Percentiles rank a stretch among this genome's conserved stretches.
Conservation (phyloP, 192 early-diverging fungal genomes). For the Linnemannia hyalina region DNA sequence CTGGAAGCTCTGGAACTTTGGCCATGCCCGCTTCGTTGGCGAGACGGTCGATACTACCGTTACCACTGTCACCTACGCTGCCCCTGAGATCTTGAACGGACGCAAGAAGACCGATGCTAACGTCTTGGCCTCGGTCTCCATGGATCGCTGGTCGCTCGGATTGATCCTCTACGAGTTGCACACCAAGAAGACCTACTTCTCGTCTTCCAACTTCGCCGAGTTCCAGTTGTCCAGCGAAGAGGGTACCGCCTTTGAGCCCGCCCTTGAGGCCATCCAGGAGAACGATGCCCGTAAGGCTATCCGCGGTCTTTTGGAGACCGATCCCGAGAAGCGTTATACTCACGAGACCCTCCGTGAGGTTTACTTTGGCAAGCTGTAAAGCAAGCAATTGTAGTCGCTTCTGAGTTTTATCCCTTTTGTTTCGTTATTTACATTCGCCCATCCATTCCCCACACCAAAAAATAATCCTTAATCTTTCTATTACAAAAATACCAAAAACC, state of each 20-base stretch:
- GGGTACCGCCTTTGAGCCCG: conserved; percentile 26
- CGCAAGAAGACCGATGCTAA: conserved; percentile 49
- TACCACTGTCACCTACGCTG: conserved; percentile 54
- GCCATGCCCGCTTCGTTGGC: conserved; percentile 55
- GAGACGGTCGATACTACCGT: conserved; percentile 50
- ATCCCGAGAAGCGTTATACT: conserved; percentile 50
- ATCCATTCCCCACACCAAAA: conserved; percentile 2
- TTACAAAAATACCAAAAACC: conserved; percentile 32
- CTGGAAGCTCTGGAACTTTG: conserved; percentile 61
- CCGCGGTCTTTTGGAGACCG: conserved; percentile 44
- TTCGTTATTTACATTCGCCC: not conserved
- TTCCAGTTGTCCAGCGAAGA: conserved; percentile 47
- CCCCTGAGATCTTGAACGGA: conserved; percentile 52
- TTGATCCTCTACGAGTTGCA: conserved; percentile 56
- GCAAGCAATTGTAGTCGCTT: conserved; percentile 12
- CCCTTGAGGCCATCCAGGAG: conserved; percentile 31
- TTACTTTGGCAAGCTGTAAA: conserved; percentile 37
- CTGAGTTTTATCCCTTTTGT: not conserved
- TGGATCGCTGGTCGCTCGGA: conserved; percentile 58
- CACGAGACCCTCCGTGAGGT: conserved; percentile 53
- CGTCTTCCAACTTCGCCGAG: conserved; percentile 32
- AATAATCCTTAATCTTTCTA: conserved; percentile 20
- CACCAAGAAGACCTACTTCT: conserved; percentile 48
- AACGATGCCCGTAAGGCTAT: conserved; percentile 43
- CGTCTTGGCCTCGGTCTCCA: conserved; percentile 45